These are phyloP conservation scores for Inonotus obliquus DNA, from an alignment of 1,284 basidiomycete genomes.

Conservation along the genomic window DNA sequence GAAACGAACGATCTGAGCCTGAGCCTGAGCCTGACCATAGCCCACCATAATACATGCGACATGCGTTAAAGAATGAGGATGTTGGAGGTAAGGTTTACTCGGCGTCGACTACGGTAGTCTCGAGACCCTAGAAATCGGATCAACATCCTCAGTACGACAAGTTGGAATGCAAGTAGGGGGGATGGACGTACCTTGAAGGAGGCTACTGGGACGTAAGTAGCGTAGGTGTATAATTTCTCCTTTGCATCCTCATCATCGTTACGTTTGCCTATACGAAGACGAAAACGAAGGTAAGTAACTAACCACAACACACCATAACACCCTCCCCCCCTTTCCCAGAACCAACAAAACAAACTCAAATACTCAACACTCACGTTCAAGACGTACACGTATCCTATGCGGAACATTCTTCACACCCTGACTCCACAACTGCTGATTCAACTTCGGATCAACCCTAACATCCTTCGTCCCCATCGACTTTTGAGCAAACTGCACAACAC, in stretches of 20 bases:
- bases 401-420: slow-evolving; percentile 89
- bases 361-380: slow-evolving; percentile 72
- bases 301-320: not conserved
- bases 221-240: slow-evolving; percentile 95
- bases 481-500: slow-evolving; percentile 83
- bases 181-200: slow-evolving; percentile 72
- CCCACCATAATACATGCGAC: not conserved
- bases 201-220: slow-evolving; percentile 71
- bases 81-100: not conserved
- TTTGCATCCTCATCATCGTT: slow-evolving; percentile 96
- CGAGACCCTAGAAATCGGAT: slow-evolving; percentile 25
- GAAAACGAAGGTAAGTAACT: not conserved
- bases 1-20: too few species aligned
- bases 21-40: not conserved
- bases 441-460: slow-evolving; percentile 87
- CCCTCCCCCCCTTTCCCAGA: not conserved
- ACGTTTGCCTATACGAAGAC: slow-evolving; percentile 66
- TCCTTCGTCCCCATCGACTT: slow-evolving; percentile 93
- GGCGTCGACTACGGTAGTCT: not conserved
- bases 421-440: slow-evolving; percentile 92
- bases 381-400: slow-evolving; percentile 83
- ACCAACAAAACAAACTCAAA: not conserved
- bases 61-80: slow-evolving; percentile 5
- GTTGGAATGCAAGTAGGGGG: not conserved
- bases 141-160: slow-evolving; percentile 22